Evolutionary conservation across 2,329 filamentous ascomycete genomes (phyloP).

Genomic region (Epichloe amarillans): DNA sequence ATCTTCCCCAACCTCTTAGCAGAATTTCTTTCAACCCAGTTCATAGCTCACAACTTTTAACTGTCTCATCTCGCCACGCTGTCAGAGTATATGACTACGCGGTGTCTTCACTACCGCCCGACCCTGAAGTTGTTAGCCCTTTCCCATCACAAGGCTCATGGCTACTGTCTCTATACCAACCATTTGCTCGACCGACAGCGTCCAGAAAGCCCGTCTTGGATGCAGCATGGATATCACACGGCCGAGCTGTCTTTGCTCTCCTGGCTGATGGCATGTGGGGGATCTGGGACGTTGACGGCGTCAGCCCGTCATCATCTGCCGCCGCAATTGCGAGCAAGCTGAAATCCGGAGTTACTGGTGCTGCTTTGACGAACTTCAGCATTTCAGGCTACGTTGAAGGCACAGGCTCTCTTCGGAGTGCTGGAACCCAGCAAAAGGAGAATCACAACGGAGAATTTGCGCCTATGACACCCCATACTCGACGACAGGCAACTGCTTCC

Average conservation of each 20-base stretch:
- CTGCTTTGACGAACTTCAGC: slow-evolving; percentile 44
- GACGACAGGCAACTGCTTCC: slow-evolving; percentile 37
- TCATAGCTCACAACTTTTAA: slow-evolving; percentile 43
- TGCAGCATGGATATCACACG: slow-evolving; percentile 47
- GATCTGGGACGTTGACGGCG: slow-evolving; percentile 52
- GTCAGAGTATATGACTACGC: slow-evolving; percentile 51
- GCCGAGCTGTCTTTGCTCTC: slow-evolving; percentile 43
- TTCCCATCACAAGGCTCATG: slow-evolving; percentile 48
- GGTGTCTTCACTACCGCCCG: slow-evolving; percentile 35
- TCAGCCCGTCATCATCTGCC: slow-evolving; percentile 30
- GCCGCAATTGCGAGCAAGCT: slow-evolving; percentile 35
- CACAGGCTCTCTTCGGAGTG: slow-evolving; percentile 38
- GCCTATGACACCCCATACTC: slow-evolving; percentile 50
- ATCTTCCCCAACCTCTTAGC: slow-evolving; percentile 38
- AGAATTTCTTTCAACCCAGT: slow-evolving; percentile 49
- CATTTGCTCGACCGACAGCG: slow-evolving; percentile 35
- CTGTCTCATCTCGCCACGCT: slow-evolving; percentile 40
- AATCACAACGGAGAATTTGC: slow-evolving; percentile 38
- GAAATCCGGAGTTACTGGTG: slow-evolving; percentile 39
- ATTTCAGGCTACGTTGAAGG: slow-evolving; percentile 48
- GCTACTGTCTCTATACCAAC: slow-evolving; percentile 48
- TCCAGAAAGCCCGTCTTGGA: slow-evolving; percentile 48
- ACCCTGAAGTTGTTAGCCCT: slow-evolving; percentile 35
- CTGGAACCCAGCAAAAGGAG: slow-evolving; percentile 21
- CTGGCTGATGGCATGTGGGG: slow-evolving; percentile 54